Evolutionary conservation across 176 grass and related monocot species (phyloP).

Genomic region (Oryza longistaminata): DNA sequence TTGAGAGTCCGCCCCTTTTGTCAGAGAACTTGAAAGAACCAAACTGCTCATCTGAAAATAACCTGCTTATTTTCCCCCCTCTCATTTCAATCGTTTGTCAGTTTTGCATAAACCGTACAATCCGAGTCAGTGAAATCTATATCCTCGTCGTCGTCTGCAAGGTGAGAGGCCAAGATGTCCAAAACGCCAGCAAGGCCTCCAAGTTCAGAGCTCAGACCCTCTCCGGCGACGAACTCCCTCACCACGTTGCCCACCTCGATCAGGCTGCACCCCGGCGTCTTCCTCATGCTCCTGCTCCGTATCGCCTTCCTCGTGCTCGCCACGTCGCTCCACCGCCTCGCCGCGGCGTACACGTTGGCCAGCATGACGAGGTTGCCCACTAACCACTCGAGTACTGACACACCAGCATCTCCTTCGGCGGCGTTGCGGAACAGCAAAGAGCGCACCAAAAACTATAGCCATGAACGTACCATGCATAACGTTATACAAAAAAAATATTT

Average conservation of each 20-base stretch:
- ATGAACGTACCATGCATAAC: too few species aligned
- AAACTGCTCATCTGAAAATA: background rate
- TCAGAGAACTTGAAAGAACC: background rate
- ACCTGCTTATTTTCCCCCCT: background rate
- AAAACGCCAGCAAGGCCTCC: conserved; percentile 39
- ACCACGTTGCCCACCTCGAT: conserved; percentile 72
- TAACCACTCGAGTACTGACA: too few species aligned
- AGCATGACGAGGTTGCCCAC: conserved; percentile 62
- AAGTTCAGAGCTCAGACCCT: conserved; percentile 43
- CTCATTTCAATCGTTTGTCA: background rate
- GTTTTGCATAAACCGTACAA: background rate
- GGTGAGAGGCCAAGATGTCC: conserved; percentile 35
- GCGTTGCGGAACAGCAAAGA: too few species aligned
- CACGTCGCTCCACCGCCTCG: conserved; percentile 46
- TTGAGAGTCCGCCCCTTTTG: background rate
- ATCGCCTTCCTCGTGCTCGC: conserved; percentile 50
- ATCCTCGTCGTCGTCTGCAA: conserved; percentile 19
- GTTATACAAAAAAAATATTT: too few species aligned
- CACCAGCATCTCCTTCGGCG: too few species aligned
- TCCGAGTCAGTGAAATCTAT: background rate
- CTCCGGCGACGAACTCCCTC: conserved; percentile 54
- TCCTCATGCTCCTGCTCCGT: conserved; percentile 49
- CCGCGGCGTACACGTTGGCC: conserved; percentile 51
- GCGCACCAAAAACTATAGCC: too few species aligned
- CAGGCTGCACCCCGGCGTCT: conserved; percentile 66